A percentile compares a stretch with the other conserved stretches of the same genome.
Evolutionary conservation across 768 basidiomycete species (phyloP).

Genomic region (Naganishia antarctica): DNA sequence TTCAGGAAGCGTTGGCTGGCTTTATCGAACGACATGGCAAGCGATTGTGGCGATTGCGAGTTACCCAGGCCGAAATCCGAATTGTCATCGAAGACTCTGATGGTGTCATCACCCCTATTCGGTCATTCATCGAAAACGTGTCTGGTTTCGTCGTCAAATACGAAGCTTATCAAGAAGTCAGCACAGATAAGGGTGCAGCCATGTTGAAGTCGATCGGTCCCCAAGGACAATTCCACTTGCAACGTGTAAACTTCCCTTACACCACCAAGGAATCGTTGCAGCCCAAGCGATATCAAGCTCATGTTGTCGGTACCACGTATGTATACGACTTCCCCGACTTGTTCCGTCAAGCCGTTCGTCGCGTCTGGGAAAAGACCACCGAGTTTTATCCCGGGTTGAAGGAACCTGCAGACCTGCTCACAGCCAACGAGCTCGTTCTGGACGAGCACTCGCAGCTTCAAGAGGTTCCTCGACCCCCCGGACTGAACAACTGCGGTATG

Average conservation of each 20-base stretch:
- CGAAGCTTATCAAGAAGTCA: slow-evolving; percentile 96
- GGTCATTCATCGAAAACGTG: slow-evolving; percentile 96
- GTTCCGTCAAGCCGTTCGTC: slow-evolving; percentile 92
- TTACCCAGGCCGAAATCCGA: slow-evolving; percentile 94
- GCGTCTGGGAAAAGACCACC: slow-evolving; percentile 65
- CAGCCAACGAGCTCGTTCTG: slow-evolving; percentile 82
- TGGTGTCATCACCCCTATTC: slow-evolving; percentile 90
- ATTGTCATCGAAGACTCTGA: slow-evolving; percentile 90
- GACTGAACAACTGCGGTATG: slow-evolving; percentile 95
- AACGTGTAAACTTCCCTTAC: slow-evolving; percentile 87
- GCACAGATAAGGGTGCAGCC: slow-evolving; percentile 87
- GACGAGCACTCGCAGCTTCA: slow-evolving; percentile 87
- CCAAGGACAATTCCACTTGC: slow-evolving; percentile 91
- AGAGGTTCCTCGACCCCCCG: slow-evolving; percentile 86
- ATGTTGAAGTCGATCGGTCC: slow-evolving; percentile 98
- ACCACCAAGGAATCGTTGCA: slow-evolving; percentile 97
- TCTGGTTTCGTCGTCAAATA: slow-evolving; percentile 98
- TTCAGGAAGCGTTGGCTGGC: slow-evolving; percentile 92
- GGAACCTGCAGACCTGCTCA: slow-evolving; percentile 70
- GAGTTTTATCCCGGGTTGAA: slow-evolving; percentile 67
- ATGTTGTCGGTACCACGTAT: slow-evolving; percentile 96
- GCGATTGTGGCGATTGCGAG: slow-evolving; percentile 93
- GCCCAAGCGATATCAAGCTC: slow-evolving; percentile 97
- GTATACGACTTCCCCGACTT: slow-evolving; percentile 99
- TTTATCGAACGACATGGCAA: slow-evolving; percentile 99